Conservation (phyloP, 139 green algal species). For the Chlamydomonas asymmetrica region DNA sequence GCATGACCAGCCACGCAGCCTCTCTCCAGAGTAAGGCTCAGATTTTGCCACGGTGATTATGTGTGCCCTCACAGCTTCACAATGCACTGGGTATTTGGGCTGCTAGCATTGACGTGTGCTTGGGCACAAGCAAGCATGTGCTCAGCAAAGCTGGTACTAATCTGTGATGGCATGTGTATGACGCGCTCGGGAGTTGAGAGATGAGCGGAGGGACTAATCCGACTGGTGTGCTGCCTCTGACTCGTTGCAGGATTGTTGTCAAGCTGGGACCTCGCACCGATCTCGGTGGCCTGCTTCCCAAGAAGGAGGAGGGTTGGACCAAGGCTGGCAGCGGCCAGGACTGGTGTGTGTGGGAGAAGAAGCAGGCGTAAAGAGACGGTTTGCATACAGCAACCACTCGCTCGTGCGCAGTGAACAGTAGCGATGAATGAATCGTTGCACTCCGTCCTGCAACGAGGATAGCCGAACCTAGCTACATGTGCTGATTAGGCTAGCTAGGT, state of each 20-base stretch:
- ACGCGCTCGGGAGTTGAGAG: neutral
- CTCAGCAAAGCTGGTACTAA: no score
- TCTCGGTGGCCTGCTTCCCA: neutral
- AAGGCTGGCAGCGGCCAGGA: neutral
- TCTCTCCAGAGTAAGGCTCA: neutral
- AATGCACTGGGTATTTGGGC: no score
- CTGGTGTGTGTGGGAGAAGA: neutral
- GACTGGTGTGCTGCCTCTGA: neutral
- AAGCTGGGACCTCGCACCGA: neutral
- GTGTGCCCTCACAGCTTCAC: no score
- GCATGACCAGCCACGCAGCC: neutral
- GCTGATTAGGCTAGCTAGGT: no score
- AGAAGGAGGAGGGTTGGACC: neutral
- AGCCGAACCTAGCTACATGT: no score
- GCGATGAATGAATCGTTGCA: no score
- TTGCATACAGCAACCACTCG: no score
- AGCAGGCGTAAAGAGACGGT: no score
- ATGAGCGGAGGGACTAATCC: neutral
- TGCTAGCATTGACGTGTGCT: no score
- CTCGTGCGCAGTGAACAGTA: no score
- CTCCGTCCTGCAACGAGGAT: no score
- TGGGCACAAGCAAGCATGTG: no score
- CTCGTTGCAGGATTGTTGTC: neutral
- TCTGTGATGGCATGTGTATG: neutral
- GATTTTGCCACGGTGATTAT: neutral